Base-by-base conservation (phyloP, 2,329 filamentous ascomycete genomes). In the Phyllosticta capitalensis region DNA sequence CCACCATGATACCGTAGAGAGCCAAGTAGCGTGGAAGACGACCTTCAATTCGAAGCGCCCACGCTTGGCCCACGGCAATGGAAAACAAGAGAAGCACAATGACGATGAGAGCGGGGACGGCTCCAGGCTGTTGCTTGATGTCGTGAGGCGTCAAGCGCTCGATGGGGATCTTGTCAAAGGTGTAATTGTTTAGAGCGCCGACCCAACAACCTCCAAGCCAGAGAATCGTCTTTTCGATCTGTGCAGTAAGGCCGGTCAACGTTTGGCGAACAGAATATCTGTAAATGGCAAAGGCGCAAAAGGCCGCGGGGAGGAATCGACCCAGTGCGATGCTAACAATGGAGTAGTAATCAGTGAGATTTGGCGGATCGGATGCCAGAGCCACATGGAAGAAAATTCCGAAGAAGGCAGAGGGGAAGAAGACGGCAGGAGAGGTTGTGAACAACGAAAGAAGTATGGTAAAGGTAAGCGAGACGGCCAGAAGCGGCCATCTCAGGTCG, bases 131-230 rank as follows among this genome's bases (percentile, higher is more conserved):
- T 65, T 91, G 87, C 54, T 87, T 77, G 51, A 99, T 83, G 69
- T 99, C 94, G 70, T 95, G 90, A 0, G 87, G 85, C 9, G 89
- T 97, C n/a, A 99, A 80, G 2, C 94, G 87, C 72, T 91, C 85
- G 64, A 99, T 94, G 0, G 94, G 94, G 62, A 99, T 96, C 74
- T 89, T 88, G 67, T 90, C 88, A 68, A 99, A 90, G 0, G 94
- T 97, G 74, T 96, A 95, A 74, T 97, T 97, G 68, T 92, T 92
- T 65, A 99, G 75, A 1, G 90, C 87, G 17, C 92, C 94, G 48
- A 96, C 84, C 88, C 95, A 99, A 68, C 88, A 91, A 7, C 85
- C 87, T 1, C 92, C 92, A 0, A 99, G 79, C 88, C 91, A 97
- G 26, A 97, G 79, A 2, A 97, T 74, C 0, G 90, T 89, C 78